A percentile compares a stretch with the other conserved stretches of the same genome.
These are phyloP conservation scores for Paratrypanosoma confusum DNA, from an alignment of 208 protist genomes.

Conservation along the genomic window DNA sequence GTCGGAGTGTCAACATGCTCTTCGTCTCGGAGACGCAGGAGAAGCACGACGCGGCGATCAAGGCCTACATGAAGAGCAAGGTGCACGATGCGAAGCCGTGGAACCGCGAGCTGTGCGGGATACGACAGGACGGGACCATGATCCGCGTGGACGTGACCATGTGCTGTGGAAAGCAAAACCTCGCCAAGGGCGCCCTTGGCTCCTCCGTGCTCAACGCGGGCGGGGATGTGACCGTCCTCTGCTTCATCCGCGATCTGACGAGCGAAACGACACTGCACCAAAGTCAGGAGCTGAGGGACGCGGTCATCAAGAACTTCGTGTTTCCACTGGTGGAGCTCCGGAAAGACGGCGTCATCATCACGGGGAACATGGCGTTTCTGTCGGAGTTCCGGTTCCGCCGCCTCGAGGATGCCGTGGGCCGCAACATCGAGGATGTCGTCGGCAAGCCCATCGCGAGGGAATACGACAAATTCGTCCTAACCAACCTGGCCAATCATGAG, in stretches of 20 bases:
- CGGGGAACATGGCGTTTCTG: slow-evolving; percentile 11
- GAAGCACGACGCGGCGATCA: slow-evolving; percentile 22
- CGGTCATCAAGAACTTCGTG: not conserved
- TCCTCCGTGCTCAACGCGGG: slow-evolving; percentile 1
- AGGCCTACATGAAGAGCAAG: slow-evolving; percentile 15
- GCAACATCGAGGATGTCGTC: slow-evolving; percentile 5
- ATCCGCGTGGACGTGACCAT: not conserved
- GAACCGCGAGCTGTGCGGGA: not conserved
- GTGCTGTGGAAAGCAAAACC: not conserved
- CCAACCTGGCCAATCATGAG: not conserved
- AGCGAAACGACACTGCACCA: not conserved
- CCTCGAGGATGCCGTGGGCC: slow-evolving; percentile 2
- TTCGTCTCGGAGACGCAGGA: slow-evolving; percentile 10
- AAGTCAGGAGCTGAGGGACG: slow-evolving; percentile 4
- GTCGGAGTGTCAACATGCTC: slow-evolving; percentile 23
- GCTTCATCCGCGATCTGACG: slow-evolving; percentile 7
- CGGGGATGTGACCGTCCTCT: not conserved
- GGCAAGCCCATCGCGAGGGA: not conserved
- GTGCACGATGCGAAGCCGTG: slow-evolving; percentile 17
- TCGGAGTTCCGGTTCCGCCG: slow-evolving; percentile 7
- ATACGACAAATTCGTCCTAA: not conserved
- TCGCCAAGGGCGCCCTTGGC: too few relatives aligned
- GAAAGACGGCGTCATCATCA: slow-evolving; percentile 10
- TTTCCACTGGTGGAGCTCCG: slow-evolving; percentile 3
- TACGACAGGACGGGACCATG: not conserved